Base-by-base conservation (phyloP, 148 eudicot species). In the Rheum nobile region DNA sequence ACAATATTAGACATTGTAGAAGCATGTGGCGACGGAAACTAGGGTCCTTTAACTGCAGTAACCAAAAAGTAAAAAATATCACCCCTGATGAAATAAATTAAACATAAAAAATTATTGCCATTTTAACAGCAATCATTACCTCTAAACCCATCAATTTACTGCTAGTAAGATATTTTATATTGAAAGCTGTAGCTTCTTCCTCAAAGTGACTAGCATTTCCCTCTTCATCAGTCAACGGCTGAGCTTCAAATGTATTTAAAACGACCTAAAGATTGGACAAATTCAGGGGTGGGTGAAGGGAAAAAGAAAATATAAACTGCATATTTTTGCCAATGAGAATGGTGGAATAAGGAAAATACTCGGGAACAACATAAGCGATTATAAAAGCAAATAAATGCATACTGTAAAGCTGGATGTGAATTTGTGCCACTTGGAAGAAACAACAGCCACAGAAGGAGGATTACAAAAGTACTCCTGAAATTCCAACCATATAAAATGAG, bases 101-200 rank as follows among this genome's bases (percentile, higher is more conserved):
- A 70, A 54, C 12, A 41, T 38, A 24, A 61, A 69, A 71, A 17
- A 42, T 57, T 48, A 34, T 41, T 29, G 37, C 16, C 28, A 42
- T 47, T 74, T 46, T 39, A n/a, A 28, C 47, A 57, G 71, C 21
- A 72, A 9, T n/a, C 74, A 78, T 67, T 79, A 95, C 99, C 91
- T 95, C 99, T 65, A 95, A 85, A 75, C 99, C 99, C 97, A 95
- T 95, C 37, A 95, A 83, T 82, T 95, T 95, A 86, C 97, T 91
- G 82, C 99, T 95, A 0, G 99, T 95, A 76, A 95, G 99, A 87
- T 95, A 95, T 76, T 95, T 95, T 73, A 95, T 95, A 72, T 83
- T 88, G 80, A 90, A 92, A 77, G 96, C 88, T 65, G 94, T 82
- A 42, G 88, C 97, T 74, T 88, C 98, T 79, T 95, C 99, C 86